Base-by-base conservation (phyloP, 2,329 filamentous ascomycete species). In the Acrocalymma vagum region DNA sequence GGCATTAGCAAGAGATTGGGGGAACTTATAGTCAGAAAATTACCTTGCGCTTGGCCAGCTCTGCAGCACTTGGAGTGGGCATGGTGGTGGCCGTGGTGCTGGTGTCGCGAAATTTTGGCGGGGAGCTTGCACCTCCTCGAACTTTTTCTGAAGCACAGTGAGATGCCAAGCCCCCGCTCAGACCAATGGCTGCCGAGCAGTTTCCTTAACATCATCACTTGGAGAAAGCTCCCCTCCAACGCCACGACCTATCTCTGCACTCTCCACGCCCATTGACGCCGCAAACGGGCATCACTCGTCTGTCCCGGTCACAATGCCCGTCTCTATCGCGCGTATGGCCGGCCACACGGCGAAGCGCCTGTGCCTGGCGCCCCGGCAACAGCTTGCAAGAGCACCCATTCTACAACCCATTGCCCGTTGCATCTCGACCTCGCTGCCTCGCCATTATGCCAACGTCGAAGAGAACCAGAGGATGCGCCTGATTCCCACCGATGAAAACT, bases 251-350 rank as follows among this genome's bases (percentile, higher is more conserved):
- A 42, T 36, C 44, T 62, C 60, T 60, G 55, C 55, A 48, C 63
- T 58, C 58, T 50, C 55, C 63, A 52, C 51, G 51, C 53, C 63
- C 60, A 67, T 66, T 64, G 64, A 65, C 60, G 60, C 55, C 46
- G 51, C 48, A 47, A 42, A 57, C 47, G 58, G 62, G 61, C 57
- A 54, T 47, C 30, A 35, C 45, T 50, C 62, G 55, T 55, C 58
- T 58, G 48, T 33, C 22, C 53, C 45, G 51, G 42, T 56, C 69
- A 76, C 72, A 74, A 91, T 91, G 87, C 81, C 86, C 72, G 80
- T 79, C 55, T 79, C 84, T 62, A 77, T 91, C 68, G 83, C 83
- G 74, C 84, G 88, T 73, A 79, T 91, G 68, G 86, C 85, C 72
- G 80, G 84, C 79, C 82, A 79, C 73, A 79, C 82, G 71, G 85